Conservation (phyloP, 345 rosid genomes). For the rapeseed (Brassica napus) region DNA sequence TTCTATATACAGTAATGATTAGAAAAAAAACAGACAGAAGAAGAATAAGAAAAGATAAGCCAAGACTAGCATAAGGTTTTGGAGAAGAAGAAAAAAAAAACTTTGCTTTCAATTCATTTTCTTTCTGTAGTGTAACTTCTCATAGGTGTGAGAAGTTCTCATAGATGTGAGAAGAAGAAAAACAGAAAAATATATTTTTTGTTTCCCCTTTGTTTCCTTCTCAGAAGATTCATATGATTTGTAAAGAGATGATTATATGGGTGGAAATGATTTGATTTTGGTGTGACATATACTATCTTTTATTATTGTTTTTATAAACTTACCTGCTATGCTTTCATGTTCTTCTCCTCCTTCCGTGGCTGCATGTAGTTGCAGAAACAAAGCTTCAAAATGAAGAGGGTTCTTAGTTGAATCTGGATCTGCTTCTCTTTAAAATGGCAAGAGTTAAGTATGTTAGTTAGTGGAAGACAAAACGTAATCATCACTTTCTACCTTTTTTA, state of each 20-base stretch:
- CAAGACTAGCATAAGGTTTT: slow-evolving; percentile 16
- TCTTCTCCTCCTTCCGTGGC: slow-evolving; percentile 13
- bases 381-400: not conserved
- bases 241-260: slow-evolving; percentile 33
- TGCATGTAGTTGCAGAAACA: slow-evolving; percentile 17
- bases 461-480: slow-evolving; percentile 45
- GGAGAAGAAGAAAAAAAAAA: slow-evolving; percentile 3
- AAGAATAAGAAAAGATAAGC: not conserved
- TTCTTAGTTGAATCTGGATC: slow-evolving; percentile 32
- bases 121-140: slow-evolving; percentile 27
- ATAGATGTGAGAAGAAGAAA: slow-evolving; percentile 28
- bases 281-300: slow-evolving; percentile 25
- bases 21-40: slow-evolving; percentile 21
- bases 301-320: not conserved
- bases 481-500: slow-evolving; percentile 33
- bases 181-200: not conserved
- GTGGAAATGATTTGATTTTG: slow-evolving; percentile 39
- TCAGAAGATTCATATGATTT: slow-evolving; percentile 32
- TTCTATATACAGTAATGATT: slow-evolving; percentile 37
- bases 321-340: slow-evolving; percentile 12
- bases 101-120: not conserved
- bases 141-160: slow-evolving; percentile 39
- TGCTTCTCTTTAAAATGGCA: slow-evolving; percentile 17
- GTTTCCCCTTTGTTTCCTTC: slow-evolving; percentile 12
- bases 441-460: slow-evolving; percentile 23